A percentile compares a stretch with the other conserved stretches of the same genome.
Evolutionary conservation across 2,329 filamentous ascomycete genomes (phyloP).

Genomic region (Colletotrichum magnum): DNA sequence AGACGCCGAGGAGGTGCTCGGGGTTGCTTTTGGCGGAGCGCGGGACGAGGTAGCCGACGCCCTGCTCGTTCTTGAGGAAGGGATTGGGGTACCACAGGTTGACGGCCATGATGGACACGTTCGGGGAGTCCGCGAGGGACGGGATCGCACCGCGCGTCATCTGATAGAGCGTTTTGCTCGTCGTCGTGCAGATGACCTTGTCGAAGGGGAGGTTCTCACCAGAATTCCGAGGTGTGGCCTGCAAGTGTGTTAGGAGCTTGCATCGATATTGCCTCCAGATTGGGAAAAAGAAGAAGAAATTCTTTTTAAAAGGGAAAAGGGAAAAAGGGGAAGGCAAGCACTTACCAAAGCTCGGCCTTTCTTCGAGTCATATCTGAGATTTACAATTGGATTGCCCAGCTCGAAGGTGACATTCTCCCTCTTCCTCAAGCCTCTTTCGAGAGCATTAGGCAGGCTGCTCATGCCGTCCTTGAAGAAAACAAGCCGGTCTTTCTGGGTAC

Average conservation of each 20-base stretch:
- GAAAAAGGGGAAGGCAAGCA: not conserved
- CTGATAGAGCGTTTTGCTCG: slow-evolving; percentile 59
- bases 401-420: slow-evolving; percentile 74
- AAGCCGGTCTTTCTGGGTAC: slow-evolving; percentile 28
- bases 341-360: slow-evolving; percentile 59
- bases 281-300: too few species aligned
- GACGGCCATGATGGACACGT: slow-evolving; percentile 90
- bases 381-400: slow-evolving; percentile 61
- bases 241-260: slow-evolving; percentile 16
- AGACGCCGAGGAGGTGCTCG: slow-evolving; percentile 87
- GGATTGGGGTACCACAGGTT: slow-evolving; percentile 86
- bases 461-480: slow-evolving; percentile 73
- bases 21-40: slow-evolving; percentile 82
- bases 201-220: slow-evolving; percentile 55
- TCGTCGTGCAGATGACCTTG: slow-evolving; percentile 77
- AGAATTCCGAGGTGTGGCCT: slow-evolving; percentile 49
- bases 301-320: too few species aligned
- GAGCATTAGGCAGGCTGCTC: slow-evolving; percentile 68
- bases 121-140: slow-evolving; percentile 67
- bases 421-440: slow-evolving; percentile 64
- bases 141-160: slow-evolving; percentile 58
- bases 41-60: slow-evolving; percentile 95
- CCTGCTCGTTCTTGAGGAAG: slow-evolving; percentile 71
- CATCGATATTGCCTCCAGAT: too few species aligned
- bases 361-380: slow-evolving; percentile 57